phyloP scores from a whole-genome alignment of 345 rosid species.

The Ceriops zippeliana region DNA sequence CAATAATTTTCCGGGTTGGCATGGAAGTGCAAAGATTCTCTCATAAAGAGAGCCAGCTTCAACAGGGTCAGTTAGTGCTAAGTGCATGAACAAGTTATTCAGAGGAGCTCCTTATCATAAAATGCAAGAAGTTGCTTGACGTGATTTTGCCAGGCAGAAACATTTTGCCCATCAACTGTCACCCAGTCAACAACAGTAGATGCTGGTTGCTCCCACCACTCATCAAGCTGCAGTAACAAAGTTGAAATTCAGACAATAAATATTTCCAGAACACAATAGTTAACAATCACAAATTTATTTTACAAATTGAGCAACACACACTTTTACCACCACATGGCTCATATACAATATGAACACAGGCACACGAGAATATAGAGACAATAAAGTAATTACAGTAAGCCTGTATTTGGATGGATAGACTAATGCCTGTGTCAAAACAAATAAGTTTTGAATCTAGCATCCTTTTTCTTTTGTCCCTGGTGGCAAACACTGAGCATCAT shows the following conservation, averaged over 20 bases:
- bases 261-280: neutral
- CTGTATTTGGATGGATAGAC: no score
- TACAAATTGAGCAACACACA: neutral
- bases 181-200: slow-evolving; percentile 88
- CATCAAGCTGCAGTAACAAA: slow-evolving; percentile 58
- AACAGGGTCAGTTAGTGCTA: neutral
- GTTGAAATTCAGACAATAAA: slow-evolving; percentile 6
- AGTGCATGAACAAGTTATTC: neutral
- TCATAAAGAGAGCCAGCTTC: neutral
- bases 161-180: slow-evolving; percentile 75
- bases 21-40: neutral
- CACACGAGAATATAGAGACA: neutral
- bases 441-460: neutral
- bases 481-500: neutral
- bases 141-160: slow-evolving; percentile 84
- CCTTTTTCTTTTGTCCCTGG: neutral
- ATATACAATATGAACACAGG: no score
- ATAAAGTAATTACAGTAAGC: neutral
- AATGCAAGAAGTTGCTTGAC: slow-evolving; percentile 86
- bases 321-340: neutral
- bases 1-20: neutral
- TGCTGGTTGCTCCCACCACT: slow-evolving; percentile 99
- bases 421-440: neutral
- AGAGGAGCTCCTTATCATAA: slow-evolving; percentile 64
- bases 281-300: neutral